Evolutionary conservation across 1,139 yeast species (phyloP).

Genomic region (Candida glucosophila): DNA sequence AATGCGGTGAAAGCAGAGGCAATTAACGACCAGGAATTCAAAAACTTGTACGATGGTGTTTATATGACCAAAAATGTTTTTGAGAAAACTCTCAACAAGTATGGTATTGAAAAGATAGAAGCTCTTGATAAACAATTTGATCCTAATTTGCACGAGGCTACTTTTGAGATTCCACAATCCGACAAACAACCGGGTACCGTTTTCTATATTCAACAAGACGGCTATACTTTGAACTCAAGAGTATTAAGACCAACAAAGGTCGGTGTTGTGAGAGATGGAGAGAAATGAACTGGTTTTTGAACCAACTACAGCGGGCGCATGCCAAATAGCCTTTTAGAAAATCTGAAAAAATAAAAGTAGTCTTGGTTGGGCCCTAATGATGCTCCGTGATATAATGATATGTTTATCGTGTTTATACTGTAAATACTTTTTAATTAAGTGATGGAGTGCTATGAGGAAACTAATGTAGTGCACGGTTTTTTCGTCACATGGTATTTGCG

Average conservation of each 20-base stretch:
- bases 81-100: constrained; percentile 72
- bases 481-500: too few relatives aligned
- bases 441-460: too few relatives aligned
- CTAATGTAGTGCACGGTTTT: too few relatives aligned
- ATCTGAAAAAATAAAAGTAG: too few relatives aligned
- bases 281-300: constrained; percentile 1
- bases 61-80: constrained; percentile 84
- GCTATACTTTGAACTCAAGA: constrained; percentile 78
- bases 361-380: too few relatives aligned
- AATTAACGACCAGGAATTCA: constrained; percentile 53
- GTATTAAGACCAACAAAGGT: constrained; percentile 96
- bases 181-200: constrained; percentile 91
- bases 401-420: too few relatives aligned
- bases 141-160: constrained; percentile 90
- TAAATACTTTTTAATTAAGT: too few relatives aligned
- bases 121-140: constrained; percentile 84
- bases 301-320: too few relatives aligned
- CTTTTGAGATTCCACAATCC: constrained; percentile 81
- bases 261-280: constrained; percentile 67
- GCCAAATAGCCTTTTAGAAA: too few relatives aligned
- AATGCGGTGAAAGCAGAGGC: constrained; percentile 67
- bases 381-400: too few relatives aligned
- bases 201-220: constrained; percentile 88
- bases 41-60: constrained; percentile 80
- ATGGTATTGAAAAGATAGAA: constrained; percentile 74